Evolutionary conservation across 441 rosid genomes (phyloP).

Genomic region (Mallotus japonicus): DNA sequence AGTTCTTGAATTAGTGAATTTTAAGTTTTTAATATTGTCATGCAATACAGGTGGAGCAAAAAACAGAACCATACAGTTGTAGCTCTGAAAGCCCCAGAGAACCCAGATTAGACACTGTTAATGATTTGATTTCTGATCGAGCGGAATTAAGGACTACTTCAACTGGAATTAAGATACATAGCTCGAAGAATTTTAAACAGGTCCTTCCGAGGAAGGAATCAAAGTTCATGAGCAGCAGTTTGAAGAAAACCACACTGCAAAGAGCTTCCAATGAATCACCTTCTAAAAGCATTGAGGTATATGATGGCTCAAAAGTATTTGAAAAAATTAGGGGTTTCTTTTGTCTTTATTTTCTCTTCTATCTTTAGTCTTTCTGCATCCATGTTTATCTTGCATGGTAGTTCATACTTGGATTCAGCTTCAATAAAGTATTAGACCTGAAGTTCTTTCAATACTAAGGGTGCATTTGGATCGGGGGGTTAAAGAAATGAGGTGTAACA

Average conservation of each 20-base stretch:
- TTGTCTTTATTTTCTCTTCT: background rate
- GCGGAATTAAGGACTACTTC: slow-evolving; percentile 31
- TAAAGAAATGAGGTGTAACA: no score
- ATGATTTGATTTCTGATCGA: slow-evolving; percentile 25
- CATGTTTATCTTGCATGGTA: background rate
- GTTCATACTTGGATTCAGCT: background rate
- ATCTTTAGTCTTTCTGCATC: background rate
- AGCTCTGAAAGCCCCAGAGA: slow-evolving; percentile 30
- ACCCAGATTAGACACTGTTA: slow-evolving; percentile 38
- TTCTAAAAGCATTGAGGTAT: slow-evolving; percentile 41
- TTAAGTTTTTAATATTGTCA: slow-evolving; percentile 11
- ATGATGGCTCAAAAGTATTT: background rate
- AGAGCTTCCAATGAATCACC: slow-evolving; percentile 31
- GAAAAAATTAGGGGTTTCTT: background rate
- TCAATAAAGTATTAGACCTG: background rate
- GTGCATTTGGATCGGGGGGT: no score
- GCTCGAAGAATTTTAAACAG: slow-evolving; percentile 30
- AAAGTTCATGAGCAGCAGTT: slow-evolving; percentile 22
- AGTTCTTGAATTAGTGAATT: background rate
- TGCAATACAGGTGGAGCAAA: slow-evolving; percentile 35
- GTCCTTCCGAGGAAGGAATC: slow-evolving; percentile 25
- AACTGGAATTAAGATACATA: slow-evolving; percentile 24
- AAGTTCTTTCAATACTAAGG: background rate
- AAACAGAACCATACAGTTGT: slow-evolving; percentile 24
- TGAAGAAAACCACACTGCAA: slow-evolving; percentile 27